Base-by-base conservation (phyloP, 225 moss, liverwort and hornwort species). In the Pseudoscleropodium purum region DNA sequence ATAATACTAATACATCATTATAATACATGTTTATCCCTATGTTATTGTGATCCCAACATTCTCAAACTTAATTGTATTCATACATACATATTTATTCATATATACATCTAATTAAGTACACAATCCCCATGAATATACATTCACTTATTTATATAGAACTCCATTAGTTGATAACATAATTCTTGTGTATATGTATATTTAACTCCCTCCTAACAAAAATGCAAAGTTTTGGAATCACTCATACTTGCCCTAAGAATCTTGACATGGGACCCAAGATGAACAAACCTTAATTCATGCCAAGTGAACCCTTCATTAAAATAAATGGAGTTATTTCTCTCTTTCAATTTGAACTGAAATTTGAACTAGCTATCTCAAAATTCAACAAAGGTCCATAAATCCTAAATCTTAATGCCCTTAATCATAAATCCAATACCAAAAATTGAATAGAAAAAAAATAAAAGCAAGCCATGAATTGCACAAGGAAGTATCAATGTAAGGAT, bases 71-170 rank as follows among this genome's bases (percentile, higher is more conserved):
- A 5, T 39, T 60, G 13, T 3, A 39, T 18, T 80, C 19, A 39
- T 2, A 57, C 19, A 39, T 0, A 3, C n/a, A 26, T 9, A n/a
- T 0, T 57, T 16, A 39, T 80, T 80, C 3, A 39, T 2, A 0
- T 57, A 5, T 12, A n/a, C 10, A 80, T 80, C 12, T 29, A n/a
- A 39, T 27, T 8, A n/a, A 80, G 4, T 54, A 78, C 1, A 36
- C 23, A 56, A 37, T 36, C 15, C 0, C 10, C 26, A 79, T 56
- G 26, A 56, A 37, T 56, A 25, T 56, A 0, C 10, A 57, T 79
- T 79, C 26, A 17, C 17, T 27, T 79, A 27, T 57, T 27, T 57
- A 17, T 57, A 79, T 56, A 1, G 12, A 80, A 39, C 2, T 39
- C 5, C 2, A 11, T 47, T 47, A 47, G 47, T 47, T 47, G 47